phyloP scores from a whole-genome alignment of 495 filamentous ascomycete genomes.

The Astrothelium subdiscretum region DNA sequence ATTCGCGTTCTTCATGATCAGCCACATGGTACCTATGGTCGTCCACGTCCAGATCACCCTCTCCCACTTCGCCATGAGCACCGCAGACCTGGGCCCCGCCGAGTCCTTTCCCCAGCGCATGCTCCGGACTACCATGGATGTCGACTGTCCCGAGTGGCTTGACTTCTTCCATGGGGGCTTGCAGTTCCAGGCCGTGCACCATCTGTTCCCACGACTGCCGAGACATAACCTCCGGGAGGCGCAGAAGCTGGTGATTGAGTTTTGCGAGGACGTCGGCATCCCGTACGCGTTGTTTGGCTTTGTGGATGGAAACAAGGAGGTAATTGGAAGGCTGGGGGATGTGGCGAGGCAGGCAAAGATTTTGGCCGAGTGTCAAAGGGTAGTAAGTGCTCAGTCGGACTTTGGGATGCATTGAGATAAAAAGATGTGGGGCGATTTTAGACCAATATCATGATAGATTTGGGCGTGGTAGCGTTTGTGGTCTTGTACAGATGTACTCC shows the following conservation, averaged over 20 bases:
- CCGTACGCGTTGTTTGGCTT: constrained; percentile 94
- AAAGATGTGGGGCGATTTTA: background rate
- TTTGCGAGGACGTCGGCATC: constrained; percentile 82
- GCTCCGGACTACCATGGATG: constrained; percentile 96
- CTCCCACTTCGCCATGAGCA: constrained; percentile 95
- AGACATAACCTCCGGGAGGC: constrained; percentile 80
- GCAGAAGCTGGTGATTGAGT: constrained; percentile 75
- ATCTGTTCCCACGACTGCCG: constrained; percentile 88
- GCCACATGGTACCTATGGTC: constrained; percentile 76
- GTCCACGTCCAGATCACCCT: constrained; percentile 94
- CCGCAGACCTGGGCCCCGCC: constrained; percentile 69
- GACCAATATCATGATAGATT: background rate
- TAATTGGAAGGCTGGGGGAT: constrained; percentile 73
- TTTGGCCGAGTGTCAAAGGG: constrained; percentile 72
- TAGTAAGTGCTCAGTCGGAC: constrained; percentile 26
- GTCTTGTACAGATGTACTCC: background rate
- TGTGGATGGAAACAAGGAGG: constrained; percentile 79
- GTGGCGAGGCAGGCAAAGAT: constrained; percentile 80
- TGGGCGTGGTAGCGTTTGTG: background rate
- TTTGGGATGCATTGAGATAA: constrained; percentile 13
- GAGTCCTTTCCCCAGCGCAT: constrained; percentile 96
- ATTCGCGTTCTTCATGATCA: constrained; percentile 67
- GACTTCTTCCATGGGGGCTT: constrained; percentile 95
- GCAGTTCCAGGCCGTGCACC: constrained; percentile 95
- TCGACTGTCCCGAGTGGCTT: constrained; percentile 89